Evolutionary conservation across 345 rosid species (phyloP), one percentile per base, ranked within the genome.

Genomic region (Moricandia arvensis): DNA sequence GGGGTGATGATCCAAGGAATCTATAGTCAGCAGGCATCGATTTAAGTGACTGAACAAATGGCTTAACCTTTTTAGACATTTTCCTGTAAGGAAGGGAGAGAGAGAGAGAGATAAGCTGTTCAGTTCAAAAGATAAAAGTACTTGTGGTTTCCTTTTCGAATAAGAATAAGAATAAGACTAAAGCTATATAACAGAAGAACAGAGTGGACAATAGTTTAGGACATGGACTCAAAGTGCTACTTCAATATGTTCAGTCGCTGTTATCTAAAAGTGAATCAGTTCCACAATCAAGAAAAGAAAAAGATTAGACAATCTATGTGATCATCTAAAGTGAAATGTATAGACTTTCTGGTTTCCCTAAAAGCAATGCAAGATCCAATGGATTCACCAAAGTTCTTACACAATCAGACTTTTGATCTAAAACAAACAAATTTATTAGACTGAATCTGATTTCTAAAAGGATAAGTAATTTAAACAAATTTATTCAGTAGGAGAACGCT

Each of bases 11-110:
- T 78, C 83, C 87, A 66, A 75, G 72, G 66, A 85, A 77, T 83
- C 86, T 84, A 77, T 83, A 85, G 80, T 87, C 87, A 59, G 80
- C 87, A 0, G 97, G 96, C 88, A 89, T 76, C 2, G 94, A 88
- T 82, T 86, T 85, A 83, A 90, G 83, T 24, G 86, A 80, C 79
- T 85, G 88, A 63, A 88, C 59, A 38, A 82, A 79, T 68, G 91
- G 86, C 57, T 63, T 78, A 76, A 79, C 81, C 84, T 79, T 85
- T 75, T 80, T 79, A 0, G 84, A 69, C 93, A 88, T 91, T 73
- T 81, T 86, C 80, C 69, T 76, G 64, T 82, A 49, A 81, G 72
- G 18, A 21, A 21, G 24, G 24, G 21, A 75, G 74, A 80, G 47
- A 21, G 31, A 29, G 21, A 75, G 74, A 80, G 47, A 21, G 31